Evolutionary conservation across 257 asterid genomes (phyloP).

Genomic region (Solanum bukasovii): DNA sequence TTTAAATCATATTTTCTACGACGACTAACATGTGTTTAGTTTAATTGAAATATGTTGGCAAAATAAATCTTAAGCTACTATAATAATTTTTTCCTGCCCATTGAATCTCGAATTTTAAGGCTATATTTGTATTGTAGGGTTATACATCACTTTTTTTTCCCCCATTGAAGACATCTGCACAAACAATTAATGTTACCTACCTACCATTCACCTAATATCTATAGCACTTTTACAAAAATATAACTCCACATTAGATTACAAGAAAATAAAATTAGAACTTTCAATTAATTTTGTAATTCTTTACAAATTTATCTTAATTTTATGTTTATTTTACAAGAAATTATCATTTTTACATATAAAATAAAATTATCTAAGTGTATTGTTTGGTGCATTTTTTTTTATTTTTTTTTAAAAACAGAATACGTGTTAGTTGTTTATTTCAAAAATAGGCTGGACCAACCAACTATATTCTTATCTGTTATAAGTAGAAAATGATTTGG

Average conservation of each 20-base stretch:
- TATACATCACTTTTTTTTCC: background rate
- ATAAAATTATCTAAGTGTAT: too few species aligned
- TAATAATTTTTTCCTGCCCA: background rate
- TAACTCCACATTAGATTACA: background rate
- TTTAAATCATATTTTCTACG: background rate
- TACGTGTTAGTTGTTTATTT: too few species aligned
- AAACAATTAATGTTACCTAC: background rate
- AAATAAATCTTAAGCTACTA: background rate
- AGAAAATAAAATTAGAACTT: background rate
- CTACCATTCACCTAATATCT: background rate
- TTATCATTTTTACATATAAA: background rate
- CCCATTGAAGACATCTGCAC: background rate
- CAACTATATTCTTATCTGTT: too few species aligned
- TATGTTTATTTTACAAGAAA: background rate
- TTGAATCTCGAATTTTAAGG: background rate
- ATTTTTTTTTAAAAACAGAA: rapidly evolving
- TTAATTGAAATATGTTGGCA: background rate
- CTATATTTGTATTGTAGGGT: background rate
- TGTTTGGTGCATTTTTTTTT: too few species aligned
- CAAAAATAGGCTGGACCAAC: too few species aligned
- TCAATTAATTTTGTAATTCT: background rate
- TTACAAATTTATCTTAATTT: background rate
- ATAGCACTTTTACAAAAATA: background rate
- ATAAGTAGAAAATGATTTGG: background rate
- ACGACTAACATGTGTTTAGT: background rate